Percentiles rank a stretch among this genome's conserved stretches.
Conservation (phyloP, 2,329 filamentous ascomycete species). For the Aschersonia sp. region DNA sequence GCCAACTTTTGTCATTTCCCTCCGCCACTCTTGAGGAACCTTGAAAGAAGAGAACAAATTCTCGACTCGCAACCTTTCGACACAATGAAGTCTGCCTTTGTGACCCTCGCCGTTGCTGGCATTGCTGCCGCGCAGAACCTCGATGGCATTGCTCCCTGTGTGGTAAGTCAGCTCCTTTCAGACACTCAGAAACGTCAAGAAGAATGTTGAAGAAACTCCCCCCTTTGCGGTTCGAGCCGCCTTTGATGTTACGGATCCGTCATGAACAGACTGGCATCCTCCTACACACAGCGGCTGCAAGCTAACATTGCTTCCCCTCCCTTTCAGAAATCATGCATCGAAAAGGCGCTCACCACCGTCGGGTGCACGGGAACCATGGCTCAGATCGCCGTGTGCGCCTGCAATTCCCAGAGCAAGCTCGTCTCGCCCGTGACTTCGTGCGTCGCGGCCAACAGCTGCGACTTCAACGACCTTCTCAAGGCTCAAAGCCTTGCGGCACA, state of each 20-base stretch:
- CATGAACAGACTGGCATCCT: constrained; percentile 2
- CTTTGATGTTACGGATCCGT: no score
- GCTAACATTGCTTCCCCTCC: neutral
- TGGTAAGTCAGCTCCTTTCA: constrained; percentile 16
- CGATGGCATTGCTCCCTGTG: constrained; percentile 20
- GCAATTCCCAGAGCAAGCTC: constrained; percentile 19
- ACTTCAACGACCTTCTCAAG: constrained; percentile 12
- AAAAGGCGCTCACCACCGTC: constrained; percentile 14
- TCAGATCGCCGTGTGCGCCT: constrained; percentile 19
- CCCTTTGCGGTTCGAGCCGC: no score
- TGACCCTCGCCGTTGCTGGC: constrained; percentile 18
- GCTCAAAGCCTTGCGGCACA: constrained; percentile 16
- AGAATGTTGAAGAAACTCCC: no score
- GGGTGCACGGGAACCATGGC: constrained; percentile 1
- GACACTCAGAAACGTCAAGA: no score
- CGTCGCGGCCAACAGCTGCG: constrained; percentile 18
- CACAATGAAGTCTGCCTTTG: constrained; percentile 26
- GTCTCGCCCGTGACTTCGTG: constrained; percentile 15
- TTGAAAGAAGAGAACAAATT: neutral
- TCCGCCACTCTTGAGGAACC: neutral
- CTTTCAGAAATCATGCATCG: constrained; percentile 18
- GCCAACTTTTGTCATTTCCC: neutral
- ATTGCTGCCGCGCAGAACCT: constrained; percentile 24
- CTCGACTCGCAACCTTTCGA: neutral
- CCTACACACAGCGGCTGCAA: neutral